Conservation (phyloP, 495 filamentous ascomycete species). For the Amniculicola lignicola region DNA sequence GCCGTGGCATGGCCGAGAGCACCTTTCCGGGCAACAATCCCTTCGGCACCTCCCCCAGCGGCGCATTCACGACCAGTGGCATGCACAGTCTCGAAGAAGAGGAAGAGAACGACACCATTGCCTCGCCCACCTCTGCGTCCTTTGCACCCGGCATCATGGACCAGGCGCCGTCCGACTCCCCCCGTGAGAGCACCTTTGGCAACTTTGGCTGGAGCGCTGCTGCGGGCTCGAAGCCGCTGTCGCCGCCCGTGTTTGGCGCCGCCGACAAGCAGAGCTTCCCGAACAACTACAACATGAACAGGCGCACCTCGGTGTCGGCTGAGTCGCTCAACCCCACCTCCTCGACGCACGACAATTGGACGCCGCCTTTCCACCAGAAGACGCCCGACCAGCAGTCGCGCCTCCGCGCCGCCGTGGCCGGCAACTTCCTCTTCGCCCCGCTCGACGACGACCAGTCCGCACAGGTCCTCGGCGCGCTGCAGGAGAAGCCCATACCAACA, state of each 20-base stretch:
- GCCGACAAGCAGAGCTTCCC: slow-evolving; percentile 67
- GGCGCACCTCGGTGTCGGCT: slow-evolving; percentile 93
- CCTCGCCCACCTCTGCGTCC: slow-evolving; percentile 57
- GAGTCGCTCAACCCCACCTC: slow-evolving; percentile 90
- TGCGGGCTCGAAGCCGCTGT: slow-evolving; percentile 9
- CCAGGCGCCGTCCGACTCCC: slow-evolving; percentile 16
- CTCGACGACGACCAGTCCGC: slow-evolving; percentile 86
- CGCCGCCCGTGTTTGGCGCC: slow-evolving; percentile 24
- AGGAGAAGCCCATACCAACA: slow-evolving; percentile 92
- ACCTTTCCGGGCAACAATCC: slow-evolving; percentile 59
- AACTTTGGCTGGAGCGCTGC: slow-evolving; percentile 37
- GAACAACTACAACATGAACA: slow-evolving; percentile 86
- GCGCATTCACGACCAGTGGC: slow-evolving; percentile 39
- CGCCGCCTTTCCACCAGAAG: slow-evolving; percentile 80
- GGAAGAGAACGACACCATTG: slow-evolving; percentile 58
- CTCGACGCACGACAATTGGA: slow-evolving; percentile 82
- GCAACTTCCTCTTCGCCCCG: slow-evolving; percentile 92
- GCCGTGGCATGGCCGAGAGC: slow-evolving; percentile 52
- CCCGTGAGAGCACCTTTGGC: slow-evolving; percentile 37
- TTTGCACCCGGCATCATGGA: slow-evolving; percentile 45
- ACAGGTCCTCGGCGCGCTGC: slow-evolving; percentile 83
- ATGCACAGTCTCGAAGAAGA: slow-evolving; percentile 60
- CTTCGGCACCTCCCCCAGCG: slow-evolving; percentile 45
- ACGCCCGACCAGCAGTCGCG: slow-evolving; percentile 73
- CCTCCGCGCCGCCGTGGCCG: slow-evolving; percentile 74